These are phyloP conservation scores for Podochytrium sp. DNA, from an alignment of 192 early-diverging fungal species.

Conservation along the genomic window DNA sequence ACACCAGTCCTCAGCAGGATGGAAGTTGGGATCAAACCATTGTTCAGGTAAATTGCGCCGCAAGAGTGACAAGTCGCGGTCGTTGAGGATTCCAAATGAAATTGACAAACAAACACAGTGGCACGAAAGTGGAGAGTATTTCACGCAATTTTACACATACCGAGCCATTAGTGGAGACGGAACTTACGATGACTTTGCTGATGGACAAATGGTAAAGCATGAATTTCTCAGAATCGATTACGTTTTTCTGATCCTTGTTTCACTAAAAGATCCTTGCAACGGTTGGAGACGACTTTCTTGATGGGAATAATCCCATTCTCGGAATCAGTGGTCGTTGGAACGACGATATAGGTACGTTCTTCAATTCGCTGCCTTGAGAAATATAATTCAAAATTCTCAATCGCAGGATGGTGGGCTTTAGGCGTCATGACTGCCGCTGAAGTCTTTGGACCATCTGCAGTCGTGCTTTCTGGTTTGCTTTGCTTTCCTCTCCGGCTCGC, in stretches of 20 bases:
- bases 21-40: neutral
- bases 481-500: constrained; percentile 24
- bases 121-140: constrained; percentile 20
- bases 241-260: constrained; percentile 12
- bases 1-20: neutral
- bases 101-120: constrained; percentile 5
- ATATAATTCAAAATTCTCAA: neutral
- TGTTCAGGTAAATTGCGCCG: neutral
- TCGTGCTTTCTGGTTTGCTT: constrained; percentile 21
- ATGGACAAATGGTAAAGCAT: neutral
- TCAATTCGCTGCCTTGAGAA: constrained; percentile 39
- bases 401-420: constrained; percentile 45
- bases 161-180: constrained; percentile 17
- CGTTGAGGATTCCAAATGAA: no score
- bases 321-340: constrained; percentile 46
- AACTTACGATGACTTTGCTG: constrained; percentile 16
- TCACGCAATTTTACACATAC: constrained; percentile 12
- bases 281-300: neutral
- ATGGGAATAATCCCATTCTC: neutral
- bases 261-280: neutral
- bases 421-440: constrained; percentile 35
- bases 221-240: constrained; percentile 4
- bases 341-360: constrained; percentile 52
- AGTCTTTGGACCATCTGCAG: neutral
- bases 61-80: neutral